Conservation (phyloP, 2,329 filamentous ascomycete genomes). For the Cladophialophora yegresii region DNA sequence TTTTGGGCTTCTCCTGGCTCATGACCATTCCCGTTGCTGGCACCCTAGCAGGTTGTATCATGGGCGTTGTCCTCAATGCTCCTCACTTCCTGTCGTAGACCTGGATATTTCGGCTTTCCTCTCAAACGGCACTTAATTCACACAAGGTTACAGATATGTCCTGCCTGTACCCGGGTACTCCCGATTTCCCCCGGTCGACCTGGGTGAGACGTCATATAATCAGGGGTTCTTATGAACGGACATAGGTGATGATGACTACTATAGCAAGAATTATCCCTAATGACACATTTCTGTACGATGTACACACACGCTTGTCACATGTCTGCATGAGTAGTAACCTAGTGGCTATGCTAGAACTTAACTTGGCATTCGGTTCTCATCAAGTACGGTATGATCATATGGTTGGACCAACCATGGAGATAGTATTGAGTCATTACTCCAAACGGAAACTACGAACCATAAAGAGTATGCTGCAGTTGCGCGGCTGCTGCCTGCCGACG, state of each 20-base stretch:
- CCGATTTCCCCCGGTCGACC: not conserved
- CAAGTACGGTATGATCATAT: too few relatives aligned
- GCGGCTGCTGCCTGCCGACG: too few relatives aligned
- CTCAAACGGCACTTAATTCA: not conserved
- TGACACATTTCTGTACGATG: not conserved
- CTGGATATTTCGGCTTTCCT: not conserved
- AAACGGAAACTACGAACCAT: too few relatives aligned
- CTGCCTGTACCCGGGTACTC: not conserved
- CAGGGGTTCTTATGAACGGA: not conserved
- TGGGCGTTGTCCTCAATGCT: constrained; percentile 60
- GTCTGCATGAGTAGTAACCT: not conserved
- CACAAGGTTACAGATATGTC: not conserved
- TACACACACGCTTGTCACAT: not conserved
- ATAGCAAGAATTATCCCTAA: not conserved
- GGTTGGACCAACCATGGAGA: too few relatives aligned
- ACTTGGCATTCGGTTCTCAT: too few relatives aligned
- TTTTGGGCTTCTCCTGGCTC: constrained; percentile 69
- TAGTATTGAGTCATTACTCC: too few relatives aligned
- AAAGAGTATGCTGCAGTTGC: too few relatives aligned
- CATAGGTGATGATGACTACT: not conserved
- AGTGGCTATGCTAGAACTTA: too few relatives aligned
- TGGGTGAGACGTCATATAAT: not conserved
- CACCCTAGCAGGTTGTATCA: constrained; percentile 56
- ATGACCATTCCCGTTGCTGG: constrained; percentile 65
- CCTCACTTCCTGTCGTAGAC: constrained; percentile 53